Evolutionary conservation across 2,329 filamentous ascomycete species (phyloP), one percentile per base, ranked within the genome.

Genomic region (Phialocephala sp.): DNA sequence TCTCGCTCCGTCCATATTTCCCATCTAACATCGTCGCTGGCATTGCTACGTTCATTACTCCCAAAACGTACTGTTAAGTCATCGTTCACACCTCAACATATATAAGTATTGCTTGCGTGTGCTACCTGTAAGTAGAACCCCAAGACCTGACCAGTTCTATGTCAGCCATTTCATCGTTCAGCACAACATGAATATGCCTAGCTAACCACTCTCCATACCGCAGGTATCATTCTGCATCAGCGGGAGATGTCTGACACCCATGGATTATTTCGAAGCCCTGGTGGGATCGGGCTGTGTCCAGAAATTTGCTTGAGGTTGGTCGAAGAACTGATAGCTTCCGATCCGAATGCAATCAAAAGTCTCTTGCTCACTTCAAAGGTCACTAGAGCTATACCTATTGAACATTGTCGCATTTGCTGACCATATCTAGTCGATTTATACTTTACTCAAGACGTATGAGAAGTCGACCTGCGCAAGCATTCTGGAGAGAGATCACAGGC

Each of bases 291-390:
- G 14, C 35, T 74, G 15, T 47, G 57, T 36, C 64, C 67, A 14
- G 72, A 74, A 37, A 60, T 72, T 9, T 69, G 67, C 39, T 60
- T 74, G 63, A 58, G 60, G 6, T 63, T 74, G 37, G 63, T 57
- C 3, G 71, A 71, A 58, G 32, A 65, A 39, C 37, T 66, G 0
- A 59, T 74, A 8, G 43, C 67, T 18, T 41, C 37, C n/a, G 68
- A 72, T 35, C 68, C 69, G 2, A 68, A 61, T n/a, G 47, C 45
- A 22, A 62, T 66, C 14, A 32, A 39, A 27, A 59, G 35, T 11
- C 41, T 74, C n/a, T 35, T 68, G 27, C 37, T 50, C 24, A 37
- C 71, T 41, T 73, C 71, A 1, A 73, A 73, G 66, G 72, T 71
- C 27, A 20, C 59, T 63, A 8, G 35, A 55, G 35, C 47, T 45